These are phyloP conservation scores for Citrus cavaleriei DNA, from an alignment of 345 rosid genomes.

Conservation along the genomic window DNA sequence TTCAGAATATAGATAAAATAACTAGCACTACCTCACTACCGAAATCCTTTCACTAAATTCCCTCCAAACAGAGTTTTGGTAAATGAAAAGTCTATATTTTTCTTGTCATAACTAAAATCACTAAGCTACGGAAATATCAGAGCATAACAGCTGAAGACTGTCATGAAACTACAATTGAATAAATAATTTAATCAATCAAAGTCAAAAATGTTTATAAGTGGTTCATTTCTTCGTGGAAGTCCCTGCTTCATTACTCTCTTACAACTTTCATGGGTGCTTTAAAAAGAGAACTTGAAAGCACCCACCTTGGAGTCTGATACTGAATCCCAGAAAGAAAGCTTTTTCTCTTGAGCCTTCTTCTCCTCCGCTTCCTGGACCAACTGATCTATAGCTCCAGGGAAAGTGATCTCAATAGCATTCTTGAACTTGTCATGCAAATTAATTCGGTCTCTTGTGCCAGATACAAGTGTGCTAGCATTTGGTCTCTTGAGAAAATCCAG, in stretches of 20 bases:
- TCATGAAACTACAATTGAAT: not conserved
- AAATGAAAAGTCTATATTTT: too few relatives aligned
- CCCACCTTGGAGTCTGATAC: conserved; percentile 64
- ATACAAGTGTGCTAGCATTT: conserved; percentile 74
- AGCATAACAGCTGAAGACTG: not conserved
- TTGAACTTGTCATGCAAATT: conserved; percentile 73
- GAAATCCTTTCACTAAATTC: too few relatives aligned
- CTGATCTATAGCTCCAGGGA: conserved; percentile 60
- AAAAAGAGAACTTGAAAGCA: conserved; percentile 77
- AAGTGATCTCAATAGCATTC: conserved; percentile 56
- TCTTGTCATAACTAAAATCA: not conserved
- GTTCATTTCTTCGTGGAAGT: not conserved
- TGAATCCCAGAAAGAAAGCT: conserved; percentile 80
- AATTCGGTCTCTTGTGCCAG: conserved; percentile 80
- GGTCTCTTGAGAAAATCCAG: conserved; percentile 84
- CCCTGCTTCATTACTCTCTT: not conserved
- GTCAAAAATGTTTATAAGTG: conserved; percentile 18
- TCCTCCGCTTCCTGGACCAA: conserved; percentile 56
- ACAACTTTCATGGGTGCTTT: conserved; percentile 2
- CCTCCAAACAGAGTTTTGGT: too few relatives aligned
- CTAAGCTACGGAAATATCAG: not conserved
- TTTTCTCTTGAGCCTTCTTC: conserved; percentile 45
- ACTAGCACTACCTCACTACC: too few relatives aligned
- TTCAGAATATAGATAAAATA: too few relatives aligned
- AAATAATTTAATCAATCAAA: conserved; percentile 1